phyloP scores from a whole-genome alignment of 2,329 filamentous ascomycete genomes.

The Neonectria ditissima region DNA sequence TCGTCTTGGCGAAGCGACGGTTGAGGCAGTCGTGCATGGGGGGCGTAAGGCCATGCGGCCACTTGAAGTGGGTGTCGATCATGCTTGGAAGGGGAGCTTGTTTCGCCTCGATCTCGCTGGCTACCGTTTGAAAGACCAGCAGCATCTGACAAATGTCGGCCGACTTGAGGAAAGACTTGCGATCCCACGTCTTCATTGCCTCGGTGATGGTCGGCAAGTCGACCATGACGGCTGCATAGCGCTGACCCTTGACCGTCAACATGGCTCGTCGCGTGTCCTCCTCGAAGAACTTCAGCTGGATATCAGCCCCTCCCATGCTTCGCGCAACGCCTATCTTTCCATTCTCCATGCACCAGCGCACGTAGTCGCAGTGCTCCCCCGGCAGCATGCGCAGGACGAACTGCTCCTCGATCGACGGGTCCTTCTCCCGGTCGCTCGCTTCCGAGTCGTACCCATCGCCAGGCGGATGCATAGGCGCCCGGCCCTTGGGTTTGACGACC shows the following conservation, averaged over 20 bases:
- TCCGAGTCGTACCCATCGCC: conserved; percentile 98
- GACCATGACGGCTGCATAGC: conserved; percentile 83
- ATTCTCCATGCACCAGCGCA: conserved; percentile 80
- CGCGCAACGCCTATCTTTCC: conserved; percentile 78
- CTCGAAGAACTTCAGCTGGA: conserved; percentile 84
- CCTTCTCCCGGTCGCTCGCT: conserved; percentile 87
- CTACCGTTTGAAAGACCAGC: conserved; percentile 77
- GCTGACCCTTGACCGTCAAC: conserved; percentile 74
- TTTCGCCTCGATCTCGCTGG: conserved; percentile 73
- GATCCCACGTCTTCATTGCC: conserved; percentile 94
- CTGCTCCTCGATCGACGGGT: conserved; percentile 90
- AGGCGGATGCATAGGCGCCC: conserved; percentile 74
- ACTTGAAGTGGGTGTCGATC: conserved; percentile 76
- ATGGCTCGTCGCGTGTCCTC: conserved; percentile 79
- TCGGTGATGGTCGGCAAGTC: conserved; percentile 90
- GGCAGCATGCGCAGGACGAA: conserved; percentile 91
- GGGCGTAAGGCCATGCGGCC: conserved; percentile 87
- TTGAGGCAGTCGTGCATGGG: conserved; percentile 89
- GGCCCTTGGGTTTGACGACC: conserved; percentile 73
- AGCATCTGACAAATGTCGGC: conserved; percentile 93
- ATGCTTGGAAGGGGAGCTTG: conserved; percentile 77
- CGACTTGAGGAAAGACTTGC: conserved; percentile 87
- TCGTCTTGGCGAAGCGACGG: conserved; percentile 84
- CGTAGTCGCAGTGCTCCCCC: conserved; percentile 85
- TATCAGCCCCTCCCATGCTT: conserved; percentile 77